phyloP scores from a whole-genome alignment of 2,329 filamentous ascomycete species.

The Periconia macrospinosa region DNA sequence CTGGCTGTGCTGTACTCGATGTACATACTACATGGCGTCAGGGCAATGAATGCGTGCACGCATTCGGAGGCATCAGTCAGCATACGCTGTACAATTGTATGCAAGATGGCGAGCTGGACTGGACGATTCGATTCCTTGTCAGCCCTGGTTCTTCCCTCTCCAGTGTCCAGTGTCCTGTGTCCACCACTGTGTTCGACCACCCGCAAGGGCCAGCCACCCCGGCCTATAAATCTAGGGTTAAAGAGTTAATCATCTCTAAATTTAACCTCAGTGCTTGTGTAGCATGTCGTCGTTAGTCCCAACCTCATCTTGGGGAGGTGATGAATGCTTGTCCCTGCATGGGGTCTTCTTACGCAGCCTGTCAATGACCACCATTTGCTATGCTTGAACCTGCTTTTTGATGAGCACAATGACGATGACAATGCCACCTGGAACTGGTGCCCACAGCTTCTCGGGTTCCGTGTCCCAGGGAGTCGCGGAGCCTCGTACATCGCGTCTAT shows the following conservation, averaged over 20 bases:
- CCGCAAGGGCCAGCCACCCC: constrained; percentile 10
- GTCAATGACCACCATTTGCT: constrained; percentile 20
- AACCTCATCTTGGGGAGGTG: constrained; percentile 12
- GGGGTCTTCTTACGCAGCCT: constrained; percentile 23
- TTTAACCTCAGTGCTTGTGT: constrained; percentile 19
- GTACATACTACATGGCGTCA: not conserved
- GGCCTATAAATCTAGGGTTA: constrained; percentile 21
- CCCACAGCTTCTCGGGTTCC: constrained; percentile 19
- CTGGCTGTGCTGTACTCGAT: not conserved
- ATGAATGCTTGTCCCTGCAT: constrained; percentile 18
- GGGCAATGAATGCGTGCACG: not conserved
- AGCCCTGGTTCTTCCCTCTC: constrained; percentile 15
- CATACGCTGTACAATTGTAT: constrained; percentile 4
- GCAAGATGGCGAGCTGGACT: constrained; percentile 11
- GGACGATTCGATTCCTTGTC: constrained; percentile 7
- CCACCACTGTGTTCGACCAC: not conserved
- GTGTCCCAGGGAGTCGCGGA: constrained; percentile 12
- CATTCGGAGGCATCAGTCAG: not conserved
- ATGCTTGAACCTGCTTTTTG: constrained; percentile 31
- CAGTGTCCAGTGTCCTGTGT: too few species aligned
- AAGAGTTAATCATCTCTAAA: constrained; percentile 29
- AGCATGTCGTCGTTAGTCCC: constrained; percentile 1
- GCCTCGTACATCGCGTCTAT: constrained; percentile 33
- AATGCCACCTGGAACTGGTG: constrained; percentile 2
- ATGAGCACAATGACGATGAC: constrained; percentile 9